phyloP scores from a whole-genome alignment of 1,284 basidiomycete species.

The Ceratobasidium theobromae region DNA sequence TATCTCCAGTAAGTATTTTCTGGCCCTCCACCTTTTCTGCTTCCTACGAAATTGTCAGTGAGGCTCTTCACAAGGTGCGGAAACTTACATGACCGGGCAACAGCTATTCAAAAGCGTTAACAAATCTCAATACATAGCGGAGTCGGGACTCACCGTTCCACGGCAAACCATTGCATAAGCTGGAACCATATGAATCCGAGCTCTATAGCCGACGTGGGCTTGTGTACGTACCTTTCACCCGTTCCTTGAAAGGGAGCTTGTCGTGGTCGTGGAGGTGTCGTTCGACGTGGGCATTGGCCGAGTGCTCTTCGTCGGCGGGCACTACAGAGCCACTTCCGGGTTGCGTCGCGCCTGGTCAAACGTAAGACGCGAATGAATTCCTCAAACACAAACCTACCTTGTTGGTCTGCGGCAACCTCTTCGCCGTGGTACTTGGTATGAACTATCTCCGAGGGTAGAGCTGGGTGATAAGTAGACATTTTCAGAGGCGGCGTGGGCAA shows the following conservation, averaged over 20 bases:
- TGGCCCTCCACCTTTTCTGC: slow-evolving; percentile 24
- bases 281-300: slow-evolving; percentile 15
- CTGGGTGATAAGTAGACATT: slow-evolving; percentile 9
- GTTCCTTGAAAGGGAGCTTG: slow-evolving; percentile 28
- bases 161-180: slow-evolving; percentile 24
- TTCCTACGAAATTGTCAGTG: neutral
- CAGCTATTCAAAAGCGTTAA: neutral
- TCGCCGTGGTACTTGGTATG: neutral
- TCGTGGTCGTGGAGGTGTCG: slow-evolving; percentile 1
- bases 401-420: slow-evolving; percentile 16
- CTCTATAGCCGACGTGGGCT: too few relatives aligned
- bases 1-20: slow-evolving; percentile 21
- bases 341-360: slow-evolving; percentile 10
- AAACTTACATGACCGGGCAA: slow-evolving; percentile 27
- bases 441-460: slow-evolving; percentile 25
- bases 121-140: neutral
- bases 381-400: neutral
- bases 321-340: slow-evolving; percentile 20
- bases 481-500: neutral
- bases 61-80: neutral
- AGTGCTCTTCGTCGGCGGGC: slow-evolving; percentile 9
- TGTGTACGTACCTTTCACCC: slow-evolving; percentile 21
- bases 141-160: slow-evolving; percentile 11
- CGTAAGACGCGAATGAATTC: neutral
- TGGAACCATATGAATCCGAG: too few relatives aligned